phyloP scores from a whole-genome alignment of 2,329 filamentous ascomycete genomes.

The Aspergillus glaucus region DNA sequence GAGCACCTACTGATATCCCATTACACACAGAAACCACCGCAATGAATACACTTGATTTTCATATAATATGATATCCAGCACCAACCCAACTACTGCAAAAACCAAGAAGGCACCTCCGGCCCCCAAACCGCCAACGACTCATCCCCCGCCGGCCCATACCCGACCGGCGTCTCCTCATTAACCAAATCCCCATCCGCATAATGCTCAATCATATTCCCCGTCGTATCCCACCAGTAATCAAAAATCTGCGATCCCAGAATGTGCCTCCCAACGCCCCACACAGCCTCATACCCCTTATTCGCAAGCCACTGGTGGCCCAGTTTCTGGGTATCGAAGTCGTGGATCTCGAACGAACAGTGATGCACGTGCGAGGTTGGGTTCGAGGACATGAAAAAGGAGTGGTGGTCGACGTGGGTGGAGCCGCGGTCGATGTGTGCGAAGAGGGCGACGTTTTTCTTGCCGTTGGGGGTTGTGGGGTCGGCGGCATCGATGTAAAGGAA shows the following conservation, averaged over 20 bases:
- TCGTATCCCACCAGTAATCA: constrained; percentile 14
- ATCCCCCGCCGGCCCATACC: constrained; percentile 3
- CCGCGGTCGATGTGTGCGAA: constrained; percentile 50
- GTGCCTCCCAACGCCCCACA: constrained; percentile 13
- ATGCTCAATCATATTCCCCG: constrained; percentile 12
- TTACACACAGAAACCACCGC: too few species aligned
- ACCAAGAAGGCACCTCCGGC: constrained; percentile 3
- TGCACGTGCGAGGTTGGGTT: constrained; percentile 39
- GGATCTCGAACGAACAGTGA: constrained; percentile 47
- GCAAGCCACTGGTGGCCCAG: constrained; percentile 48
- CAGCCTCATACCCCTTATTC: constrained; percentile 37
- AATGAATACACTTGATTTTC: neutral
- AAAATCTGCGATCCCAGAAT: constrained; percentile 13
- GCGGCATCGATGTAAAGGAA: constrained; percentile 21
- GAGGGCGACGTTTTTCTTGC: constrained; percentile 28
- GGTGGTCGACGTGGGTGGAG: constrained; percentile 44
- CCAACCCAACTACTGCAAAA: constrained; percentile 1
- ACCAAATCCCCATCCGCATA: constrained; percentile 13
- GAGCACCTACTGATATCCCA: too few species aligned
- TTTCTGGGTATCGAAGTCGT: constrained; percentile 48
- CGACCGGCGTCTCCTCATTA: constrained; percentile 5
- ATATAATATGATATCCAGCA: neutral
- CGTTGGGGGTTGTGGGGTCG: neutral
- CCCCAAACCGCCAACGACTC: constrained; percentile 9
- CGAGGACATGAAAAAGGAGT: constrained; percentile 45